Evolutionary conservation across 2,329 filamentous ascomycete species (phyloP), one percentile per base, ranked within the genome.

Genomic region (Calonectria leucothoes): DNA sequence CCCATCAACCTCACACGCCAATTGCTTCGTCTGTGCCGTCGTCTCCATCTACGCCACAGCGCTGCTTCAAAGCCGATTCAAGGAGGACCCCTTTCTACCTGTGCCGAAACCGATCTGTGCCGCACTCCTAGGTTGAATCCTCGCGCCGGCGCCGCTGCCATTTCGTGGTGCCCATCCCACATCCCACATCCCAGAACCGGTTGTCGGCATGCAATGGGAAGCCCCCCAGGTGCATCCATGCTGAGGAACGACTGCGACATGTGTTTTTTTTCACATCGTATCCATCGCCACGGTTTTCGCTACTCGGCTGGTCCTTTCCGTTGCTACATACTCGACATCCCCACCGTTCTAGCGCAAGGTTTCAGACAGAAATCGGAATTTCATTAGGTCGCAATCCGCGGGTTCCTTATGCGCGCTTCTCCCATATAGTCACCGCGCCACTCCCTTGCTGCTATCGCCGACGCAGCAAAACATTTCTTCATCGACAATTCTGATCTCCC

Each of bases 1-100:
- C 59, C 57, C 52, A 49, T 59, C 59, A 66, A 70, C 59, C 68
- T 70, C 61, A 66, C 33, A 70, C 68, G 35, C 39, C 49, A 70
- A 52, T 31, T 49, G 61, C 68, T 25, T 49, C 64, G 27, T 8
- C 49, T 37, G 14, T 48, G 61, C 39, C 25, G 39, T 25, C 35
- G 25, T n/a, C 59, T 63, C 59, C 25, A 17, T 68, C 52, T 23
- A 27, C 45, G 64, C 31, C 33, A 25, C 64, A 68, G 51, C 66
- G 10, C 14, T 68, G 51, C 52, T 68, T 68, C 66, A 68, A 29
- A 29, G 66, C 51, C 66, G 37, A 27, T 48, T 57, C 66, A 35
- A 37, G 35, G 37, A 59, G 17, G 35, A 33, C 55, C 64, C 35
- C 23, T 37, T 37, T 64, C 12, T 31, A n/a, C 55, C 52, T 23